Base-by-base conservation (phyloP, 192 early-diverging fungal genomes). In the Linnemannia exigua region DNA sequence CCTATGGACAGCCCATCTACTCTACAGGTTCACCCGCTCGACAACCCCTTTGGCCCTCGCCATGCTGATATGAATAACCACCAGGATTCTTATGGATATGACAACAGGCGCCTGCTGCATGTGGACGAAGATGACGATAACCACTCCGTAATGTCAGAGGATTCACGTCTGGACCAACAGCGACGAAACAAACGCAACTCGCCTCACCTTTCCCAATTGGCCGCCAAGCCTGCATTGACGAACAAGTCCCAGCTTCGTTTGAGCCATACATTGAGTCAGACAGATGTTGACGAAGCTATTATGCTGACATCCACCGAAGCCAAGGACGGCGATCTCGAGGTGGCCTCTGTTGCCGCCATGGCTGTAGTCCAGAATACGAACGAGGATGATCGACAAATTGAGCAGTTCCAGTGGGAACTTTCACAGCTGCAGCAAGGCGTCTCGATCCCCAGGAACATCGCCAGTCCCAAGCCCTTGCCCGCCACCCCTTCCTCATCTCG, bases 181-280 rank as follows among this genome's bases (percentile, higher is more conserved):
- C 74, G 80, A 46, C 33, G 61, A 36, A 84, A 75, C 51, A 77
- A 72, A 25, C 38, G 82, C 25, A 41, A 63, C 33, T 79, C 82
- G 17, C 44, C 70, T 44, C 52, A 70, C 48, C 54, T 73, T 22
- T 82, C 81, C 12, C 68, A 47, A 7, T 14, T 41, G 15, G 70
- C 47, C 22, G 12, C 17, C 2, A 81, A 81, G 36, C 81, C 81
- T 15, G 48, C 71, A 28, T 22, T 77, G 71, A 74, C 77, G 25
- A 74, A 67, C 47, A 79, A 84, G 9, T 84, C 82, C 4, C 72
- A 75, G 37, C 51, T 75, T 12, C 77, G 77, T 19, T 28, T 85
- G 48, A 85, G 83, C 41, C 54, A 66, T 47, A 76, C 77, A 5
- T 67, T 72, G 11, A 79, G 69, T 36, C 83, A 75, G 35, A 63